phyloP scores from a whole-genome alignment of 108 stramenopile species.

The Nannochloropsis oceanica region DNA sequence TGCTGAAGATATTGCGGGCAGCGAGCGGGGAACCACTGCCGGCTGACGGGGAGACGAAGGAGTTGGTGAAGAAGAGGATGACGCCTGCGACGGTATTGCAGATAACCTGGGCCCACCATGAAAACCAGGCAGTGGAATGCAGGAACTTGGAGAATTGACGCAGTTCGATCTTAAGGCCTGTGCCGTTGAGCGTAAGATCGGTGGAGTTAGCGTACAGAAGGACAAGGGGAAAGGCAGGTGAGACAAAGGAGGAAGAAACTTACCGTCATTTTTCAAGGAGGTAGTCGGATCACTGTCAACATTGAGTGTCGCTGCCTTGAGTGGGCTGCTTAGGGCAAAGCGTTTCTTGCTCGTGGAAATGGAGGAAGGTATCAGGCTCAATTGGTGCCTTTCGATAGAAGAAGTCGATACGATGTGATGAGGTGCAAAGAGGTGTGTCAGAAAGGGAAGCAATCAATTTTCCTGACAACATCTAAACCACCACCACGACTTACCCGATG shows the following conservation, averaged over 20 bases:
- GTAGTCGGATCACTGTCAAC: not conserved
- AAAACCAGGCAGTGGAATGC: slow-evolving; percentile 42
- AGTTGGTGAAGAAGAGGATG: slow-evolving; percentile 59
- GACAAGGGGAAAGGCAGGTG: not conserved
- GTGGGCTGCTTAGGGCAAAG: not conserved
- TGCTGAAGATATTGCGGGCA: not conserved
- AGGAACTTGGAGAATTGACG: not conserved
- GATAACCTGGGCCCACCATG: slow-evolving; percentile 74
- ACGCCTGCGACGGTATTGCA: slow-evolving; percentile 52
- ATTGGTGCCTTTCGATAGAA: not conserved
- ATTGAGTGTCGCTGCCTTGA: not conserved
- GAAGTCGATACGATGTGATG: too few relatives aligned
- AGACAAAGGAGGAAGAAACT: not conserved
- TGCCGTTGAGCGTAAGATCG: not conserved
- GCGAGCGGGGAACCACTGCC: not conserved
- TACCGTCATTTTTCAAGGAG: not conserved
- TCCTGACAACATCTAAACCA: too few relatives aligned
- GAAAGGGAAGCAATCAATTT: too few relatives aligned
- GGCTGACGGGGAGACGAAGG: not conserved
- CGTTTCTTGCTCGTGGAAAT: not conserved
- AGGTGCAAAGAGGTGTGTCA: too few relatives aligned
- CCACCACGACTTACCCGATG: too few relatives aligned
- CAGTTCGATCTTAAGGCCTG: not conserved
- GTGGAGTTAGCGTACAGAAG: not conserved
- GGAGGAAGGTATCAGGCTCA: not conserved